A percentile compares a stretch with the other conserved stretches of the same genome.
Conservation (phyloP, 495 filamentous ascomycete species). For the Daldinia concentrica region DNA sequence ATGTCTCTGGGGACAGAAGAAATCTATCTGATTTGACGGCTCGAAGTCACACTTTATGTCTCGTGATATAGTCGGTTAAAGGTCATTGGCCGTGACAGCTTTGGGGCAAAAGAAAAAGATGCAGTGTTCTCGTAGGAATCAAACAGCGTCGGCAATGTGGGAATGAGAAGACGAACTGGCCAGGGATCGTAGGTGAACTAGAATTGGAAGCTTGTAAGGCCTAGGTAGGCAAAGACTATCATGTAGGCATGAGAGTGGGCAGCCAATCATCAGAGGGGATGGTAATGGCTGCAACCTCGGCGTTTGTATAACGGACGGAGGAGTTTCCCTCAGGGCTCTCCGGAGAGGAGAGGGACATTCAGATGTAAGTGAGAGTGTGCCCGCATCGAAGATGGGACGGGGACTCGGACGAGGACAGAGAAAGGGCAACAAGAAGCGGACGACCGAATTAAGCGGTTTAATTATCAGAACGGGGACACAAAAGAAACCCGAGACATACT, state of each 20-base stretch:
- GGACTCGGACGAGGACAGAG: slow-evolving; percentile 1
- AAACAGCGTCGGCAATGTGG: slow-evolving; percentile 33
- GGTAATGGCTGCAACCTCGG: slow-evolving; percentile 36
- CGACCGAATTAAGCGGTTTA: slow-evolving; percentile 31
- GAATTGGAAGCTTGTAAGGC: slow-evolving; percentile 27
- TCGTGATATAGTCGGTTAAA: slow-evolving; percentile 37
- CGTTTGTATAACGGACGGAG: slow-evolving; percentile 35
- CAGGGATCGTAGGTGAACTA: slow-evolving; percentile 35
- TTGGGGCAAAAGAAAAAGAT: slow-evolving; percentile 34
- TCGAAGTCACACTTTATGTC: slow-evolving; percentile 38
- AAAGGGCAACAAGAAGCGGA: slow-evolving; percentile 18
- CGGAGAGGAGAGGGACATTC: slow-evolving; percentile 31
- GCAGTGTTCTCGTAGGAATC: slow-evolving; percentile 30
- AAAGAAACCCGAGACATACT: slow-evolving; percentile 36
- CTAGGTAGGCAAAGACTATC: slow-evolving; percentile 33
- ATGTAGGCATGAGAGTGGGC: slow-evolving; percentile 34
- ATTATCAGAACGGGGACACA: slow-evolving; percentile 30
- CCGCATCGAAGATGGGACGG: slow-evolving; percentile 15
- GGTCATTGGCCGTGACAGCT: slow-evolving; percentile 33
- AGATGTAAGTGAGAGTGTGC: slow-evolving; percentile 20
- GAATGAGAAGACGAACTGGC: slow-evolving; percentile 35
- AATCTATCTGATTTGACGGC: slow-evolving; percentile 40
- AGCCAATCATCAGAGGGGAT: slow-evolving; percentile 33
- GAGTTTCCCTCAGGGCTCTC: slow-evolving; percentile 26
- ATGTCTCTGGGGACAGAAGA: slow-evolving; percentile 24